Evolutionary conservation across 1,284 basidiomycete species (phyloP).

Genomic region (Anthracocystis walkeri): DNA sequence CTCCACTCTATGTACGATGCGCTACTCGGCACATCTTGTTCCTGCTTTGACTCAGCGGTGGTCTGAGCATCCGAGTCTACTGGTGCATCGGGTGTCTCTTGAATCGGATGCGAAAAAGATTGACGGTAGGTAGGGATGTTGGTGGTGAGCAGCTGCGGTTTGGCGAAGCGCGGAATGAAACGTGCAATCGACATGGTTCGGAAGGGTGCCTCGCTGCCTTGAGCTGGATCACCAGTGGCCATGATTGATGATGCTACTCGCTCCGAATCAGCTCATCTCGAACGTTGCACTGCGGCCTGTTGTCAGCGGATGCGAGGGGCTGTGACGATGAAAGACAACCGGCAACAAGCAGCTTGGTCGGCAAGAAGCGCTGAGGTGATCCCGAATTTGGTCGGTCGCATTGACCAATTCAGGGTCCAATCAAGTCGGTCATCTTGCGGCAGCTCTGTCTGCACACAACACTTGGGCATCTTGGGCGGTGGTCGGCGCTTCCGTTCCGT

Average conservation of each 20-base stretch:
- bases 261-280: not conserved
- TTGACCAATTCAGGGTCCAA: slow-evolving; percentile 3
- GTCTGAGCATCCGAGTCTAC: not conserved
- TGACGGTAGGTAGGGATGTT: slow-evolving; percentile 46
- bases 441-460: not conserved
- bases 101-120: slow-evolving; percentile 29
- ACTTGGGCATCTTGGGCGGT: not conserved
- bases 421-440: not conserved
- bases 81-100: not conserved
- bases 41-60: not conserved
- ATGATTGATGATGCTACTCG: slow-evolving; percentile 1
- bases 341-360: not conserved
- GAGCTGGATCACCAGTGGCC: slow-evolving; percentile 4
- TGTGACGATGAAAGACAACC: not conserved
- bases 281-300: not conserved
- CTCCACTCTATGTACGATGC: slow-evolving; percentile 46
- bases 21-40: not conserved
- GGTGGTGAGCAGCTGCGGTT: slow-evolving; percentile 31
- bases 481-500: not conserved
- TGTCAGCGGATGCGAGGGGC: not conserved
- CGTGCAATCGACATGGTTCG: slow-evolving; percentile 43
- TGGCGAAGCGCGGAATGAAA: slow-evolving; percentile 39
- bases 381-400: not conserved
- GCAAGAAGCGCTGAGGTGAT: not conserved
- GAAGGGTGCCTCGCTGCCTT: slow-evolving; percentile 1